Evolutionary conservation across 2,329 filamentous ascomycete genomes (phyloP).

Genomic region (Pseudophaeomoniella oleicola): DNA sequence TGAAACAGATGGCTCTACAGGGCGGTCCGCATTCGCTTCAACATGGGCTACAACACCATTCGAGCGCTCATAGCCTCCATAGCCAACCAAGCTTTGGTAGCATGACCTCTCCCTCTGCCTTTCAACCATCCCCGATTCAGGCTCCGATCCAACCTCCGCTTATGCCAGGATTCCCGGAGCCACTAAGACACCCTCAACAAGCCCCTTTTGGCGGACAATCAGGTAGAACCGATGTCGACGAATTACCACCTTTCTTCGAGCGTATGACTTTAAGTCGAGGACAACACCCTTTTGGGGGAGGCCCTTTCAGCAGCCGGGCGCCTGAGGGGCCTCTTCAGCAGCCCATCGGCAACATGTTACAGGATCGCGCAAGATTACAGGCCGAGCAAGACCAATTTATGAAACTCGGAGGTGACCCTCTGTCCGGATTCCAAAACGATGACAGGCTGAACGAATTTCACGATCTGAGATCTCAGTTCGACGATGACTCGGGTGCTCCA

Average conservation of each 20-base stretch:
- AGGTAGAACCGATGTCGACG: conserved; percentile 43
- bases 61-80: conserved; percentile 87
- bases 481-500: conserved; percentile 23
- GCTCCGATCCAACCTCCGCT: conserved; percentile 41
- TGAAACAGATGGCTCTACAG: conserved; percentile 56
- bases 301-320: conserved; percentile 31
- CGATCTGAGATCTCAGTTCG: conserved; percentile 58
- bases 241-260: conserved; percentile 49
- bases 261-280: conserved; percentile 47
- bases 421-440: conserved; percentile 19
- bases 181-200: conserved; percentile 28
- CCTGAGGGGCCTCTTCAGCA: conserved; percentile 34
- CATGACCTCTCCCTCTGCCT: conserved; percentile 72
- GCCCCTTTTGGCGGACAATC: conserved; percentile 20
- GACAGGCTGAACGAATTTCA: conserved; percentile 77
- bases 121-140: conserved; percentile 45
- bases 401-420: conserved; percentile 17
- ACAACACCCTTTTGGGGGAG: conserved; percentile 32
- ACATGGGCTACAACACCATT: conserved; percentile 71
- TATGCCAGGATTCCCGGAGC: conserved; percentile 59
- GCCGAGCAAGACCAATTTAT: conserved; percentile 47
- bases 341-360: conserved; percentile 45
- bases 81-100: conserved; percentile 94
- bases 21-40: conserved; percentile 36
- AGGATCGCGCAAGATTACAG: conserved; percentile 44